Evolutionary conservation across 768 basidiomycete genomes (phyloP).

Genomic region (Leucocoprinus leucothites): DNA sequence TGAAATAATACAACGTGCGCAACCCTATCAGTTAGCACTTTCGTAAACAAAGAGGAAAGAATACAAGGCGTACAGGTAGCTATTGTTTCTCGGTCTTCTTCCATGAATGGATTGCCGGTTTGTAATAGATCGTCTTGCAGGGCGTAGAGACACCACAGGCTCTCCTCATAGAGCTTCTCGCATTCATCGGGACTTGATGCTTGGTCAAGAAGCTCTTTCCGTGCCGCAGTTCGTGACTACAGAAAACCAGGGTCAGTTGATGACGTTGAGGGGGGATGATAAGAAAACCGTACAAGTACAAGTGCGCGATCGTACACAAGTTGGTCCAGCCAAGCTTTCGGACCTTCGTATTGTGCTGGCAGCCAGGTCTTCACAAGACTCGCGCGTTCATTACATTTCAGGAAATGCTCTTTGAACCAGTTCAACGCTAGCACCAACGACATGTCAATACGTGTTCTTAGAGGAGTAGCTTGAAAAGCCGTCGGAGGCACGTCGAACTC

Average conservation of each 20-base stretch:
- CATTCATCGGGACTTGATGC: conserved; percentile 76
- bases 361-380: conserved; percentile 87
- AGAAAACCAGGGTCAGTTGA: background rate
- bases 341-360: conserved; percentile 77
- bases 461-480: background rate
- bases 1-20: no score
- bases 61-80: conserved; percentile 57
- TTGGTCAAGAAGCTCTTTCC: conserved; percentile 84
- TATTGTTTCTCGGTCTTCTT: conserved; percentile 78
- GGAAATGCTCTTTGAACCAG: conserved; percentile 94
- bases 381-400: conserved; percentile 92
- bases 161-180: conserved; percentile 93
- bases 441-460: conserved; percentile 2
- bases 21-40: conserved; percentile 2
- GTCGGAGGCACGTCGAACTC: conserved; percentile 6
- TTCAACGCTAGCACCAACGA: conserved; percentile 51
- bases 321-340: conserved; percentile 84
- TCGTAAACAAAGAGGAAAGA: background rate
- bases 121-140: conserved; percentile 87
- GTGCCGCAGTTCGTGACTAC: conserved; percentile 90
- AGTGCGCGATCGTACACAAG: conserved; percentile 92
- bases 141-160: conserved; percentile 90
- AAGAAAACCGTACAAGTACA: conserved; percentile 63
- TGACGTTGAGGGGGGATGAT: background rate
- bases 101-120: conserved; percentile 79